Base-by-base conservation (phyloP, 148 eudicot genomes). In the Beta vulgaris region DNA sequence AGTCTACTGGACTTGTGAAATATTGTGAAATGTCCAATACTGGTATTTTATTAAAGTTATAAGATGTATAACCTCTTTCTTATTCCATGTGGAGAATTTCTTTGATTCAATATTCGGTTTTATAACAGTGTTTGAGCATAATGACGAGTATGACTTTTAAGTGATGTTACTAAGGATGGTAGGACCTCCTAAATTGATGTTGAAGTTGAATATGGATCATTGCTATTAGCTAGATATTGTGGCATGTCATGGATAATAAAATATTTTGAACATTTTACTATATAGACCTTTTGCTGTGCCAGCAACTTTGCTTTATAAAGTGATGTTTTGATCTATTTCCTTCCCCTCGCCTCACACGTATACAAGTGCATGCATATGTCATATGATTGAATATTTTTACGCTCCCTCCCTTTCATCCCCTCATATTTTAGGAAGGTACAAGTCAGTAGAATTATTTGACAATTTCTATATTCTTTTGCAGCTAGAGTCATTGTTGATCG, bases 401-500 rank as follows among this genome's bases (percentile, higher is more conserved):
- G 14, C 19, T 36, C 36, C 37, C 21, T 10, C 53, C 62, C 54
- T 49, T 1, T 4, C 5, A 13, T 12, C 16, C 49, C 21, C 49
- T 26, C 18, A 26, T 6, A 23, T 64, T 23, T 36, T 43, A 29
- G 28, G 25, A n/a, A 35, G 44, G n/a, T 7, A 21, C 25, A 28
- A 31, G 25, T 29, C 25, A 18, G n/a, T 7, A 68, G 1, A 14
- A 26, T 14, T 59, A 65, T 68, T 15, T 70, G 32, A 80, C 68
- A 36, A 16, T 39, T 14, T 43, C 5, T 25, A 42, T 35, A 59
- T 49, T 25, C 21, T 29, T 32, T 62, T 87, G 87, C 88, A 95
- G 99, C 99, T 55, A 90, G 82, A 80, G 85, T 95, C 34, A 91
- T 95, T 73, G 4, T 83, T 10, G 99, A 95, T 69, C 89, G 97